These are phyloP conservation scores for Pholiota microspora DNA, from an alignment of 768 basidiomycete species.

Conservation along the genomic window DNA sequence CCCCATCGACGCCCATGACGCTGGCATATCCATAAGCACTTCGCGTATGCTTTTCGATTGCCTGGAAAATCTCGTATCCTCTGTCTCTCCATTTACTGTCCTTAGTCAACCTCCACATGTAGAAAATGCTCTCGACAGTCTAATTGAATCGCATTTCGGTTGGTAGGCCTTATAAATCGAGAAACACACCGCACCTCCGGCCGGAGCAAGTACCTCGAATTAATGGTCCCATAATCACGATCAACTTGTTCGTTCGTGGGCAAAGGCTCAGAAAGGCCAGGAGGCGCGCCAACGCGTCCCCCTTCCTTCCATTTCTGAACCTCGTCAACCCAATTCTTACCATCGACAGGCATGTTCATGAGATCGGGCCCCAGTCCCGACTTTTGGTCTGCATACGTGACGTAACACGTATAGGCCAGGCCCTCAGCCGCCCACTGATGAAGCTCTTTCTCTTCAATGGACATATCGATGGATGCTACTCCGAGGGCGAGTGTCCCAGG, in stretches of 20 bases:
- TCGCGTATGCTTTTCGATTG: constrained; percentile 55
- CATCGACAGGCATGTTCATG: constrained; percentile 33
- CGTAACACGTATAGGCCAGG: constrained; percentile 65
- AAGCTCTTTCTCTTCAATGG: constrained; percentile 34
- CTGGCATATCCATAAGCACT: constrained; percentile 59
- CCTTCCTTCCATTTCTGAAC: constrained; percentile 43
- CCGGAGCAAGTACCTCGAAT: constrained; percentile 48
- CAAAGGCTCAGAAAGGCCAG: constrained; percentile 42
- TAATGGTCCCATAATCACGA: constrained; percentile 48
- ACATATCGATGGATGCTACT: constrained; percentile 43
- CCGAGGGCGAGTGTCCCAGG: constrained; percentile 66
- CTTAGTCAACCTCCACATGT: constrained; percentile 67
- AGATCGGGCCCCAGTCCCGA: constrained; percentile 67
- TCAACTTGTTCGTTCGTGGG: constrained; percentile 23
- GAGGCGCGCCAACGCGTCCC: constrained; percentile 39
- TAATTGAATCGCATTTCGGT: constrained; percentile 22
- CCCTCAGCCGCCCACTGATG: constrained; percentile 74
- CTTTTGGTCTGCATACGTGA: constrained; percentile 63
- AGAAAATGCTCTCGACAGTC: constrained; percentile 61
- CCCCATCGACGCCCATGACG: constrained; percentile 44
- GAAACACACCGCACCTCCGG: constrained; percentile 56
- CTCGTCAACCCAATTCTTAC: constrained; percentile 45
- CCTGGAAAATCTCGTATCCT: constrained; percentile 66
- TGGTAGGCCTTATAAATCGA: neutral
- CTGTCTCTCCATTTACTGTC: constrained; percentile 68